These are phyloP conservation scores for Coemansia asiatica DNA, from an alignment of 192 early-diverging fungal genomes.

Conservation along the genomic window DNA sequence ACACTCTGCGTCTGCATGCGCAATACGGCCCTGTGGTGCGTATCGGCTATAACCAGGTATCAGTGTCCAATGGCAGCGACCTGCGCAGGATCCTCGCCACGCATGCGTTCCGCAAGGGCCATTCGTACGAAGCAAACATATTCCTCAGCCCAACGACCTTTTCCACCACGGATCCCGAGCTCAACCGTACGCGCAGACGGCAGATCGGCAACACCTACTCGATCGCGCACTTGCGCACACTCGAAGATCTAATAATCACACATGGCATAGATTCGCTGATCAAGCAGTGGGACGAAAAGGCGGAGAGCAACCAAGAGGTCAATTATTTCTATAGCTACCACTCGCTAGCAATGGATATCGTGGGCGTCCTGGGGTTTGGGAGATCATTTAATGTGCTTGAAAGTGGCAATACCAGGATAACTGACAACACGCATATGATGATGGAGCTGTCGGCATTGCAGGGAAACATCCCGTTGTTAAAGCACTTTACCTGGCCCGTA, in stretches of 20 bases:
- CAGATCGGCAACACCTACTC: constrained; percentile 35
- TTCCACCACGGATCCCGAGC: constrained; percentile 33
- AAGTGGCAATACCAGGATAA: constrained; percentile 16
- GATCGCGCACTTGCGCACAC: constrained; percentile 9
- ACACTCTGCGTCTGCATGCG: constrained; percentile 19
- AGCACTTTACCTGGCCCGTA: constrained; percentile 14
- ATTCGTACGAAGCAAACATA: constrained; percentile 24
- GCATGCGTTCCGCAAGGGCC: constrained; percentile 40
- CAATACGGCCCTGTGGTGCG: constrained; percentile 49
- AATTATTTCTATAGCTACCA: constrained; percentile 49
- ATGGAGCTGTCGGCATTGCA: constrained; percentile 9
- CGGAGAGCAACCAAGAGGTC: neutral
- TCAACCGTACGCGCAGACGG: constrained; percentile 30
- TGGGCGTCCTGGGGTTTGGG: constrained; percentile 43
- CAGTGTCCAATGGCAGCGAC: constrained; percentile 20
- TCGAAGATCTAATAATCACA: constrained; percentile 29
- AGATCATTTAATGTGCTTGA: constrained; percentile 19
- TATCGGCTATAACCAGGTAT: constrained; percentile 33
- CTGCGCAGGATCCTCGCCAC: constrained; percentile 31
- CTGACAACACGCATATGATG: constrained; percentile 18
- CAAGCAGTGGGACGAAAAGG: constrained; percentile 23
- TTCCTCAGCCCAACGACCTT: constrained; percentile 25
- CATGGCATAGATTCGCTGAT: constrained; percentile 31
- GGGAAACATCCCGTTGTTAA: constrained; percentile 9
- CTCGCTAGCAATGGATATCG: constrained; percentile 35